Evolutionary conservation across 768 basidiomycete species (phyloP), one percentile per base, ranked within the genome.

Genomic region (Boletellus ananas): DNA sequence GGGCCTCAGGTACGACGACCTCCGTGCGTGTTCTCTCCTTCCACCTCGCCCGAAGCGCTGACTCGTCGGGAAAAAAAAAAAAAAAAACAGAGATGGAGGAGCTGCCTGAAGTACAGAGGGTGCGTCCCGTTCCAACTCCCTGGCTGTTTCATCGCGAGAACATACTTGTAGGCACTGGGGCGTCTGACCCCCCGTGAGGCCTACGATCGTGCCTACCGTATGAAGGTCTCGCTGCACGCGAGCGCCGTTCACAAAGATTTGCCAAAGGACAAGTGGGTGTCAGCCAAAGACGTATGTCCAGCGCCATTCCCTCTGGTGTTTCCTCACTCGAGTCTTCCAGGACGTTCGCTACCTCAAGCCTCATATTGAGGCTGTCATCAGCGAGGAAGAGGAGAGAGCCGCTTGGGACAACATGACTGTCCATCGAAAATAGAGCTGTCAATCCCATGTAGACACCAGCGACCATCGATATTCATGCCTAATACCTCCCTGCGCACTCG

Each of bases 1-100:
- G 63, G 95, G 95, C 58, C 81, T 97, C 72, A 83, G 79, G 64
- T 94, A 96, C 68, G 95, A 99, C 69, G 95, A 99, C 78, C 81
- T 99, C 63, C 75, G 90, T 93, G 59, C 70, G 90, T 80, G 46
- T 56, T 23, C 20, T 2, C 16, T 36, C 3, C 31, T 7, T 10
- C 25, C 6, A 25, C 35, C 33, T 7, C 35, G 12, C 9, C 16
- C 5, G 8, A 11, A 25, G 4, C 34, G 3, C 13, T 45, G 2
- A 35, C 20, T 6, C 23, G 23, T 25, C 23, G 23, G 23, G 23
- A 6, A 31, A 29, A 4, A 21, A 34, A 27, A 23, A 6, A 31
- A 29, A 4, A 21, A 34, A 27, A 23, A 49, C 56, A 83, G 87
- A 95, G 55, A 72, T 85, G 46, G 90, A 92, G 67, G 93, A 94